phyloP scores from a whole-genome alignment of 2,329 filamentous ascomycete genomes.

The Aaosphaeria pasadenensis region DNA sequence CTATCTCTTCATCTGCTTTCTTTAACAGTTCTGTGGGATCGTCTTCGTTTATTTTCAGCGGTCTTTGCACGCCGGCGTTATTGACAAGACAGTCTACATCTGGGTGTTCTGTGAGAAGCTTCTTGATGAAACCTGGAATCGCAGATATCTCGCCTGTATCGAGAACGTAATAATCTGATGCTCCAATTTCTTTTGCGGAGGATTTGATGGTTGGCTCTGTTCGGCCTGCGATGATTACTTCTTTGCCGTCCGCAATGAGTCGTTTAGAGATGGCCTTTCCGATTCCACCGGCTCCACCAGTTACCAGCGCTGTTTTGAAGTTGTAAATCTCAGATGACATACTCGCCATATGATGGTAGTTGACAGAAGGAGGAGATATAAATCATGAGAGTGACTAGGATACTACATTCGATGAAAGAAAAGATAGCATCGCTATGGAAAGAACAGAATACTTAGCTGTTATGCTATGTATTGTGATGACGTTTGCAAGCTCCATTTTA shows the following conservation, averaged over 20 bases:
- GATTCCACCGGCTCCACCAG: conserved; percentile 51
- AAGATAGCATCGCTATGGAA: too few species aligned
- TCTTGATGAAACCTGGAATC: conserved; percentile 41
- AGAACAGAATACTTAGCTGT: too few species aligned
- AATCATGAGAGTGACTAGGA: too few species aligned
- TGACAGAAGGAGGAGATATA: too few species aligned
- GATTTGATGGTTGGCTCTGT: background rate
- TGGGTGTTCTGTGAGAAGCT: conserved; percentile 49
- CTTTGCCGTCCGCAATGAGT: background rate
- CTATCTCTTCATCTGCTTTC: conserved; percentile 55
- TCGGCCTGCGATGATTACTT: background rate
- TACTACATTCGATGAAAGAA: too few species aligned
- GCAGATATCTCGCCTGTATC: background rate
- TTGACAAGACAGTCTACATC: conserved; percentile 59
- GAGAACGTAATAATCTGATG: background rate
- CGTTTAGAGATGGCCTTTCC: conserved; percentile 47
- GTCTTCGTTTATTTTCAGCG: conserved; percentile 45
- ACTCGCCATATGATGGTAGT: background rate
- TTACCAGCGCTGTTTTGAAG: conserved; percentile 45
- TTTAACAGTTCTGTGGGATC: conserved; percentile 42
- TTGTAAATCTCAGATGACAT: conserved; percentile 16
- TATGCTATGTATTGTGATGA: too few species aligned
- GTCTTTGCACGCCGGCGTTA: conserved; percentile 58
- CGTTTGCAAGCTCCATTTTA: too few species aligned
- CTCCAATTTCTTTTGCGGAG: background rate